phyloP scores from a whole-genome alignment of 371 early-diverging fungal species.

The Syncephalastrum monosporum region DNA sequence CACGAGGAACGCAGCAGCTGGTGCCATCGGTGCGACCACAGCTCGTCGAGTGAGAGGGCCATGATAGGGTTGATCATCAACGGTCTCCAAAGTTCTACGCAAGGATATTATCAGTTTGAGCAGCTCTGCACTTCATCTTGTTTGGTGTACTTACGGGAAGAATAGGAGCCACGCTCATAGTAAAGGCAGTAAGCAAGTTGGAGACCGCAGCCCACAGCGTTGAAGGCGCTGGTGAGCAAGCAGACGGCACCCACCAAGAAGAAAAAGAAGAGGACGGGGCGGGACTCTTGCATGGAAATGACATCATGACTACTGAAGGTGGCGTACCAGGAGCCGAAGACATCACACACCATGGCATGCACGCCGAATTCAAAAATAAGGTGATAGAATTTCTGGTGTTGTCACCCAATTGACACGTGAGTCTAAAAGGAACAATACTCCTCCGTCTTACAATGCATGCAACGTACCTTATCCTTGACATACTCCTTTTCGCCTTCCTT shows the following conservation, averaged over 20 bases:
- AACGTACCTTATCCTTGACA: slow-evolving; percentile 33
- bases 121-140: neutral
- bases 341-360: slow-evolving; percentile 18
- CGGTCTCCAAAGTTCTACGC: slow-evolving; percentile 36
- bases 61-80: slow-evolving; percentile 35
- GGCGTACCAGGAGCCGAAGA: slow-evolving; percentile 23
- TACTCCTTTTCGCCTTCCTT: slow-evolving; percentile 22
- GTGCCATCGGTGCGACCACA: slow-evolving; percentile 49
- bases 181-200: slow-evolving; percentile 31
- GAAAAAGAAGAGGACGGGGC: slow-evolving; percentile 24
- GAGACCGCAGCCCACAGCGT: slow-evolving; percentile 23
- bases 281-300: slow-evolving; percentile 9
- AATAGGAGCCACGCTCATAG: slow-evolving; percentile 36
- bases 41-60: slow-evolving; percentile 25
- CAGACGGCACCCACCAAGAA: slow-evolving; percentile 17
- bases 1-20: slow-evolving; percentile 36
- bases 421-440: neutral
- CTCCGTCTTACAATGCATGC: neutral
- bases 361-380: slow-evolving; percentile 18
- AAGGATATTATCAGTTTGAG: neutral
- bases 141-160: slow-evolving; percentile 23
- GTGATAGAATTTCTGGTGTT: slow-evolving; percentile 35
- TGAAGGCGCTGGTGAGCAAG: slow-evolving; percentile 29
- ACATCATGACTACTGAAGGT: slow-evolving; percentile 27
- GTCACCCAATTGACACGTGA: neutral